Base-by-base conservation (phyloP, 2,329 filamentous ascomycete species). In the Orbilia javanica region DNA sequence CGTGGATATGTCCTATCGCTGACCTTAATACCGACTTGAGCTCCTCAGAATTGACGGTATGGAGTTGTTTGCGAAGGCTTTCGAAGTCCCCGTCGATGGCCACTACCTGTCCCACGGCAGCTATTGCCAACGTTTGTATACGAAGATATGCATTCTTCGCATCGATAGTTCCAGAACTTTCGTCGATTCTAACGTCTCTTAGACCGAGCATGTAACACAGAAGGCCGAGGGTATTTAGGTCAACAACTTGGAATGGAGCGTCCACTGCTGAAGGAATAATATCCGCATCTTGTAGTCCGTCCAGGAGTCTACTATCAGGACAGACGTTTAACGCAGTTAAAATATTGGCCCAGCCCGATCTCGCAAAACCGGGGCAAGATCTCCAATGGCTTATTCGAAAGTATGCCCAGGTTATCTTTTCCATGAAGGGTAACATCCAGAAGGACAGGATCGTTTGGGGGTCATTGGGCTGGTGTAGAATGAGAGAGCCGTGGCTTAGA, bases 91-190 rank as follows among this genome's bases (percentile, higher is more conserved):
- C 57, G 22, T 65, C 57, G 8, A 72, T 46, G 4, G 44, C 48
- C 4, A 72, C 60, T 4, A 65, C 69, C n/a, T 72, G 57, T 22
- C 66, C 69, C 3, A 72, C 57, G 11, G 57, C 69, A 8, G 69
- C 46, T 5, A 72, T 72, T 0, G 27, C 46, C 20, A 65, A 31
- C 3, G 69, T 72, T 13, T 53, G 50, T 3, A 72, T 22, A 25
- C 69, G 52, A 11, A 72, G 42, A 15, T 55, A 55, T 2, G 44
- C 36, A 15, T 36, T 72, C 27, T 44, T 48, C 15, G 57, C 69
- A 31, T 72, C 20, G 11, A 72, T 65, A 2, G 57, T 42, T 46
- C 62, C 62, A 3, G 18, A 48, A 27, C 6, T 20, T 36, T 48
- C 53, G 25, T 63, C 42, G 27, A 70, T 62, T 25, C 52, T 13